Evolutionary conservation across 352 stramenopile genomes (phyloP).

Genomic region (Albugo candida): DNA sequence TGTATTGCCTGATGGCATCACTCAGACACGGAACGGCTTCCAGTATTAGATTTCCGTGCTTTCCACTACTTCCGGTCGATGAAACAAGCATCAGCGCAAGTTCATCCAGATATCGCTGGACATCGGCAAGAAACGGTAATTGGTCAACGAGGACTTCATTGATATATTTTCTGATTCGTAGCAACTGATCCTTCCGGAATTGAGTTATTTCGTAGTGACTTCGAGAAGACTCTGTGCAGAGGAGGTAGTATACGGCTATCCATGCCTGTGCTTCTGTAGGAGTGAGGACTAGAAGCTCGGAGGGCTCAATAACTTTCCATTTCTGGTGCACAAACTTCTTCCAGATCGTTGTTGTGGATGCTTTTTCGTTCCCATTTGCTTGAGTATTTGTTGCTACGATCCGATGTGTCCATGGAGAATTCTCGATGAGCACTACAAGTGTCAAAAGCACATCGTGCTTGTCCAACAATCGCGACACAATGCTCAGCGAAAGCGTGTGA

Average conservation of each 20-base stretch:
- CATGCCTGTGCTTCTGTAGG: slow-evolving; percentile 88
- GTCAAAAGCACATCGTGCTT: slow-evolving; percentile 90
- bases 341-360: slow-evolving; percentile 32
- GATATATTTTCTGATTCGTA: slow-evolving; percentile 88
- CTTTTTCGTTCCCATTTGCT: slow-evolving; percentile 8
- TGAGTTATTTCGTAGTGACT: slow-evolving; percentile 89
- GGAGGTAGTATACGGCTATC: slow-evolving; percentile 88
- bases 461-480: slow-evolving; percentile 85
- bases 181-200: slow-evolving; percentile 84
- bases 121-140: slow-evolving; percentile 83
- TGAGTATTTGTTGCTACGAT: slow-evolving; percentile 6
- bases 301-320: slow-evolving; percentile 70
- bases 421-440: slow-evolving; percentile 86
- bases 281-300: slow-evolving; percentile 83
- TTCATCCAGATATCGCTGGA: slow-evolving; percentile 91
- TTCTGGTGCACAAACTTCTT: slow-evolving; percentile 87
- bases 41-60: slow-evolving; percentile 40
- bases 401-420: slow-evolving; percentile 90
- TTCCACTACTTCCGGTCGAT: background rate
- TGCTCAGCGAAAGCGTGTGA: slow-evolving; percentile 61
- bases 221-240: slow-evolving; percentile 80
- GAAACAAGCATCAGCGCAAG: slow-evolving; percentile 82
- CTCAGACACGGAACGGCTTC: slow-evolving; percentile 56
- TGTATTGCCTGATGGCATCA: slow-evolving; percentile 22
- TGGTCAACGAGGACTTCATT: slow-evolving; percentile 90